Evolutionary conservation across 768 basidiomycete species (phyloP), one percentile per base, ranked within the genome.

Genomic region (Kwoniella heveanensis): DNA sequence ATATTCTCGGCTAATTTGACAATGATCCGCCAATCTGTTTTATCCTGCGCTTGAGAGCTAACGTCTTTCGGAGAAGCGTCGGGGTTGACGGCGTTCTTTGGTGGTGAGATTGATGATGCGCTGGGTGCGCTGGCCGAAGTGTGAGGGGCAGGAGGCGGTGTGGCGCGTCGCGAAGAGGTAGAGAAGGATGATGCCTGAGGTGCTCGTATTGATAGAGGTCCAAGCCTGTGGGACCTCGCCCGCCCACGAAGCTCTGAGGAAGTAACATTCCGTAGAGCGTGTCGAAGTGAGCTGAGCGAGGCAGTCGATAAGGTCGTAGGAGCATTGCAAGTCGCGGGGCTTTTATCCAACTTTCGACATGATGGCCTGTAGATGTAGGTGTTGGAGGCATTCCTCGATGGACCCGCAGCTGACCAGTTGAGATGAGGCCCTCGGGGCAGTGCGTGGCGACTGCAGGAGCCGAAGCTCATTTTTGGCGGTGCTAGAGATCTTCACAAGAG

Each of bases 21-120:
- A 63, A 95, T 84, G 64, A 97, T 94, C 36, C 80, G 80, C 92
- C 92, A 96, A 79, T 99, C 96, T 54, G 85, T 88, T 70, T 70
- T 57, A 19, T 68, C 60, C 32, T 76, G 72, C 17, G 54, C 25
- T 2, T 50, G 51, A 32, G 30, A 17, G 0, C 29, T 50, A 3
- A 63, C 39, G 29, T 37, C 52, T 32, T 52, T 58, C 36, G 63
- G 50, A 4, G 37, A 2, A 8, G 48, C 52, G 51, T 46, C 56
- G 32, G 52, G 51, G 8, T 22, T 50, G 7, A 53, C n/a, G 15
- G 29, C 54, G 12, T 29, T 26, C 27, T 55, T 30, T 9, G 64
- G 29, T n/a, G 54, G 5, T 36, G n/a, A n/a, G n/a, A n/a, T n/a
- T n/a, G n/a, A n/a, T n/a, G n/a, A n/a, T n/a, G n/a, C n/a, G n/a